Evolutionary conservation across 805 yeast genomes (phyloP).

Genomic region (Zygotorulaspora florentina): DNA sequence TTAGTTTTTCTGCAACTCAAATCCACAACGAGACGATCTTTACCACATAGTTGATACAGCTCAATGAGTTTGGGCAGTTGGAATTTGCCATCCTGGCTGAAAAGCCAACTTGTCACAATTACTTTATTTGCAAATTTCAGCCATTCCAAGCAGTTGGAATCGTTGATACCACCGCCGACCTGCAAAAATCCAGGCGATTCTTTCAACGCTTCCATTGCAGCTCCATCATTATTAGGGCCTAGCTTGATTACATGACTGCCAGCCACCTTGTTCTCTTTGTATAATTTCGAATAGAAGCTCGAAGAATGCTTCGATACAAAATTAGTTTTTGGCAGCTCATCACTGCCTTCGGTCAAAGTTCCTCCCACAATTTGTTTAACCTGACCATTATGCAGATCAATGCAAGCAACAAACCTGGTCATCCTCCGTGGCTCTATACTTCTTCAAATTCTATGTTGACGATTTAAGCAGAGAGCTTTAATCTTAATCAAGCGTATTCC

Average conservation of each 20-base stretch:
- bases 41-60: slow-evolving; percentile 57
- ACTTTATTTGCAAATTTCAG: slow-evolving; percentile 76
- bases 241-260: slow-evolving; percentile 94
- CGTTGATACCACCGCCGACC: slow-evolving; percentile 90
- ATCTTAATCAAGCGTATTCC: not conserved
- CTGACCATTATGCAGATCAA: slow-evolving; percentile 90
- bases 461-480: not conserved
- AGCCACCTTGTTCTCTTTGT: slow-evolving; percentile 49
- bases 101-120: slow-evolving; percentile 88
- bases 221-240: slow-evolving; percentile 76
- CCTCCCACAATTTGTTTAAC: slow-evolving; percentile 98
- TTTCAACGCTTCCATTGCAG: slow-evolving; percentile 70
- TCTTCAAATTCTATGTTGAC: slow-evolving; percentile 1
- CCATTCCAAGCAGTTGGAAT: slow-evolving; percentile 73
- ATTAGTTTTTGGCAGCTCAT: slow-evolving; percentile 55
- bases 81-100: slow-evolving; percentile 47
- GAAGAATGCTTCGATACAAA: slow-evolving; percentile 75
- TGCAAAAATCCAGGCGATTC: slow-evolving; percentile 76
- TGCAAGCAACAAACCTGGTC: slow-evolving; percentile 92
- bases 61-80: slow-evolving; percentile 47
- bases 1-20: slow-evolving; percentile 66
- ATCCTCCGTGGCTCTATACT: slow-evolving; percentile 36
- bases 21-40: slow-evolving; percentile 71
- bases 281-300: slow-evolving; percentile 67
- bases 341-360: slow-evolving; percentile 50